These are phyloP conservation scores for Aspergillus fijiensis DNA, from an alignment of 2,329 filamentous ascomycete genomes.

Conservation along the genomic window DNA sequence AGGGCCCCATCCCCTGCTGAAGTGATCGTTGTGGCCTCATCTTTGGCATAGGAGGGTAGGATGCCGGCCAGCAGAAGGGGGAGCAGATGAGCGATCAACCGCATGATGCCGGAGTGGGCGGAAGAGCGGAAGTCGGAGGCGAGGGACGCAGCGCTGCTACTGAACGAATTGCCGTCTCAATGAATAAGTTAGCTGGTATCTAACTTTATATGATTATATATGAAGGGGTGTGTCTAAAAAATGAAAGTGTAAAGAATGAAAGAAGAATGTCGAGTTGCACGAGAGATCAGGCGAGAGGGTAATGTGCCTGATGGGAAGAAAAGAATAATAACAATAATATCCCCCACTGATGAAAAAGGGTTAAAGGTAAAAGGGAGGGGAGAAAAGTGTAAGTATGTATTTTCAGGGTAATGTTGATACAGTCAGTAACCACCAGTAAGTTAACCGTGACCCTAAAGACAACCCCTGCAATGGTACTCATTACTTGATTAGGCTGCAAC, in stretches of 20 bases:
- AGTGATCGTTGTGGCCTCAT: constrained; percentile 14
- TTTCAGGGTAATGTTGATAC: not conserved
- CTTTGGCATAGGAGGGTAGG: constrained; percentile 8
- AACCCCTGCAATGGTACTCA: not conserved
- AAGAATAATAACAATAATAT: not conserved
- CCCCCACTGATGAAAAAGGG: not conserved
- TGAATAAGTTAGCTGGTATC: too few species aligned
- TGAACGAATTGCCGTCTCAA: not conserved
- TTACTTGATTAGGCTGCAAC: not conserved
- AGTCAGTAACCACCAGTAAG: not conserved
- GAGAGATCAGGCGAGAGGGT: not conserved
- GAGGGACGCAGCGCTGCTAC: not conserved
- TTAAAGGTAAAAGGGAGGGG: too few species aligned
- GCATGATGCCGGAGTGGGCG: constrained; percentile 8
- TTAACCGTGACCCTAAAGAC: not conserved
- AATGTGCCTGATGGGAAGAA: not conserved
- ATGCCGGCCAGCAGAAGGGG: constrained; percentile 15
- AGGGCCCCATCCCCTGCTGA: constrained; percentile 12
- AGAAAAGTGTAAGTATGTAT: not conserved
- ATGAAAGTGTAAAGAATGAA: not conserved
- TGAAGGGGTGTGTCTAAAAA: not conserved
- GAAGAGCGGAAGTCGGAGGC: not conserved
- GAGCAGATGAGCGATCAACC: constrained; percentile 16
- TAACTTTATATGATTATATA: too few species aligned
- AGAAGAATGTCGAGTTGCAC: not conserved